Percentiles rank a stretch among this genome's conserved stretches.
Conservation (phyloP, 345 rosid genomes). For the Euphorbia pulcherrima region DNA sequence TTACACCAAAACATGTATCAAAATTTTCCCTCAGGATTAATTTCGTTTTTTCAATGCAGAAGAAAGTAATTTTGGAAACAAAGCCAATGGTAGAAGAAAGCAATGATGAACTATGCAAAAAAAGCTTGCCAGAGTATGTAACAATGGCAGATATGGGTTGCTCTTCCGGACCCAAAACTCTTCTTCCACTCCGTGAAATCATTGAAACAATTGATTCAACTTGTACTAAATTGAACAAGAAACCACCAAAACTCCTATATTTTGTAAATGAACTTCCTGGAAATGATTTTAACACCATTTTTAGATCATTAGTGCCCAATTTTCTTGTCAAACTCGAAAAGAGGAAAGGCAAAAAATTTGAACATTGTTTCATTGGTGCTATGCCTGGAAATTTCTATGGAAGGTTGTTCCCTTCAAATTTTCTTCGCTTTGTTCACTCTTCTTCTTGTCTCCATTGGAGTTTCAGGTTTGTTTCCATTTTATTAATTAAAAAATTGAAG, state of each 20-base stretch:
- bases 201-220: slow-evolving; percentile 15
- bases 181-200: slow-evolving; percentile 17
- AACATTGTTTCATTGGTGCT: not conserved
- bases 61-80: not conserved
- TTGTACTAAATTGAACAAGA: slow-evolving; percentile 7
- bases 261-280: slow-evolving; percentile 44
- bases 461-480: slow-evolving; percentile 26
- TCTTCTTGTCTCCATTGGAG: not conserved
- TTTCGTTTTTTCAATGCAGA: slow-evolving; percentile 3
- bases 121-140: not conserved
- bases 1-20: too few species aligned
- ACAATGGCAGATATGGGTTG: slow-evolving; percentile 39
- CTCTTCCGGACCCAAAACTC: slow-evolving; percentile 45
- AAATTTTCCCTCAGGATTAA: too few species aligned
- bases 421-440: slow-evolving; percentile 2
- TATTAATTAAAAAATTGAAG: too few species aligned
- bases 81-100: slow-evolving; percentile 1
- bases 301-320: slow-evolving; percentile 10
- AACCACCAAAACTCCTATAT: slow-evolving; percentile 29
- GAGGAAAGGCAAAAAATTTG: not conserved
- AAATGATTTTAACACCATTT: slow-evolving; percentile 44
- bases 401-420: slow-evolving; percentile 4
- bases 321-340: slow-evolving; percentile 7
- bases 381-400: not conserved
- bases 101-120: not conserved